Evolutionary conservation across 192 early-diverging fungal species (phyloP).

Genomic region (Pecoramyces ruminantium): DNA sequence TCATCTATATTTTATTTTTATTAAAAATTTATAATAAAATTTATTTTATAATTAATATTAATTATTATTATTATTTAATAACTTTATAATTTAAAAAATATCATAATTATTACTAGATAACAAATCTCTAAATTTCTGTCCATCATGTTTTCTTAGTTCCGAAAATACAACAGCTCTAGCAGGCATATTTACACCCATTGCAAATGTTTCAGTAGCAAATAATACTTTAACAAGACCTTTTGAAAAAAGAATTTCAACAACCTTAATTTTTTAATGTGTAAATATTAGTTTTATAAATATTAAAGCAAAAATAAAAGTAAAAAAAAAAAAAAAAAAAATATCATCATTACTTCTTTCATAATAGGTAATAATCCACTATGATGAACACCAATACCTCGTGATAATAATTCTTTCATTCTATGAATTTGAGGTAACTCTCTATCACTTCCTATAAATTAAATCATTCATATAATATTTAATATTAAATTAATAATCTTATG

Average conservation of each 20-base stretch:
- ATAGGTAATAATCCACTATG: slow-evolving; percentile 93
- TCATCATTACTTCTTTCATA: slow-evolving; percentile 83
- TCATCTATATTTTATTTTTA: slow-evolving; percentile 37
- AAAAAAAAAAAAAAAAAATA: too few relatives aligned
- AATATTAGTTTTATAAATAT: too few relatives aligned
- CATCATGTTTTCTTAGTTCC: slow-evolving; percentile 80
- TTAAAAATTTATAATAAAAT: too few relatives aligned
- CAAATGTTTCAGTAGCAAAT: slow-evolving; percentile 98
- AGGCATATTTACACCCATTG: slow-evolving; percentile 99
- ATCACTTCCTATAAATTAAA: slow-evolving; percentile 35
- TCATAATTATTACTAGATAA: slow-evolving; percentile 41
- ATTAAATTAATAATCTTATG: too few relatives aligned
- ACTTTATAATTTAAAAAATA: not conserved
- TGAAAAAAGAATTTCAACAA: slow-evolving; percentile 90
- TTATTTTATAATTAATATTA: too few relatives aligned
- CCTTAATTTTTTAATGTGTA: slow-evolving; percentile 14
- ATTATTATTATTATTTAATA: slow-evolving; percentile 7
- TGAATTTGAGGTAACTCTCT: slow-evolving; percentile 74
- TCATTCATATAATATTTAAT: too few relatives aligned
- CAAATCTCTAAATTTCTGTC: slow-evolving; percentile 67
- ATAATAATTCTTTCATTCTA: slow-evolving; percentile 63
- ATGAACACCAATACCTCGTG: slow-evolving; percentile 90
- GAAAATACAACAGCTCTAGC: slow-evolving; percentile 88
- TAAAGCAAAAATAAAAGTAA: too few relatives aligned
- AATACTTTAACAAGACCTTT: slow-evolving; percentile 75